phyloP scores from a whole-genome alignment of 345 rosid species.

The Pistacia integerrima region DNA sequence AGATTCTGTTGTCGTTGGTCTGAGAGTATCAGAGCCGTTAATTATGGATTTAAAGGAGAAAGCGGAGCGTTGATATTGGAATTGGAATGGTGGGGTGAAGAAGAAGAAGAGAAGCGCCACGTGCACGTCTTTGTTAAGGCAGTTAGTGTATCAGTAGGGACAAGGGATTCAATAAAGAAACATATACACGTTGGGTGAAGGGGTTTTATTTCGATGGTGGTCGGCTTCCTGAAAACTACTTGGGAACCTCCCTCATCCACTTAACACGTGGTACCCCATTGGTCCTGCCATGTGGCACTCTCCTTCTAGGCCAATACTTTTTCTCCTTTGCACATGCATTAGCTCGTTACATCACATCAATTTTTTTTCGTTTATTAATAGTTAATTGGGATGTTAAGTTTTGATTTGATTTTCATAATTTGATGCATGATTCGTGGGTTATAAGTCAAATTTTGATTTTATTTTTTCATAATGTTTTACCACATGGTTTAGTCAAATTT shows the following conservation, averaged over 20 bases:
- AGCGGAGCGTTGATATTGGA: constrained; percentile 14
- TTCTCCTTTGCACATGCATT: constrained; percentile 40
- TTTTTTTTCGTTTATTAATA: too few relatives aligned
- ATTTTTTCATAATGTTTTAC: too few relatives aligned
- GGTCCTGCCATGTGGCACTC: constrained; percentile 30
- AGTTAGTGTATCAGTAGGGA: not conserved
- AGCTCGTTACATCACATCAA: constrained; percentile 27
- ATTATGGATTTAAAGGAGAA: not conserved
- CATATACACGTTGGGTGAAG: not conserved
- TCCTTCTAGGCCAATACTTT: constrained; percentile 23
- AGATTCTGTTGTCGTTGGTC: constrained; percentile 9
- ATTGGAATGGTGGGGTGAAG: not conserved
- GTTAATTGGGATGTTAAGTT: not conserved
- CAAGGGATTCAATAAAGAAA: not conserved
- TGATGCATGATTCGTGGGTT: constrained; percentile 3
- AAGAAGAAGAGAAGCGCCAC: not conserved
- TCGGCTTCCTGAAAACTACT: constrained; percentile 32
- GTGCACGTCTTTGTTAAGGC: constrained; percentile 9
- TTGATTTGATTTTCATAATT: not conserved
- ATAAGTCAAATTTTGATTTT: too few relatives aligned
- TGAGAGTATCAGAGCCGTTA: constrained; percentile 15
- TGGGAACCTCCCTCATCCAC: constrained; percentile 27
- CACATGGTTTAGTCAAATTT: too few relatives aligned
- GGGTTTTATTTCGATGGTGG: not conserved
- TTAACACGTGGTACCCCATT: constrained; percentile 24